Percentiles rank a stretch among this genome's conserved stretches.
Evolutionary conservation across 2,329 filamentous ascomycete species (phyloP).

Genomic region (Tolypocladium guangdongense): DNA sequence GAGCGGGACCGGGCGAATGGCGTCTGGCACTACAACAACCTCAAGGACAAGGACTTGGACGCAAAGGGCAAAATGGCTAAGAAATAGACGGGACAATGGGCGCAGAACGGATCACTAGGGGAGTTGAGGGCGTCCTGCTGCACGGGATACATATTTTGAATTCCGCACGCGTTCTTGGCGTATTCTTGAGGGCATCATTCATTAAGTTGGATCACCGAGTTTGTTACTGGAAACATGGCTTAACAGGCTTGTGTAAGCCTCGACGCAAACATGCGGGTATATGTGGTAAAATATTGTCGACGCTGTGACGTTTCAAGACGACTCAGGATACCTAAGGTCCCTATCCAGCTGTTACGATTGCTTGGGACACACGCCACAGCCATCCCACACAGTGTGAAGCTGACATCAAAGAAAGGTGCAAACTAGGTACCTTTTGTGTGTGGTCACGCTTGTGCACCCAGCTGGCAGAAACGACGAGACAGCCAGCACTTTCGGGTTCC

Average conservation of each 20-base stretch:
- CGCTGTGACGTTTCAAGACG: background rate
- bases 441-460: background rate
- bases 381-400: background rate
- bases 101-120: background rate
- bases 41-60: slow-evolving; percentile 22
- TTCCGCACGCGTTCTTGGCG: background rate
- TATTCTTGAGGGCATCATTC: background rate
- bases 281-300: background rate
- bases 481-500: background rate
- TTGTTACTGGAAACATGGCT: background rate
- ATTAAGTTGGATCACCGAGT: background rate
- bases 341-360: background rate
- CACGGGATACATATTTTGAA: background rate
- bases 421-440: background rate
- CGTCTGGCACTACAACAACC: slow-evolving; percentile 41
- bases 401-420: background rate
- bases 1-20: slow-evolving; percentile 42
- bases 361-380: background rate
- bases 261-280: background rate
- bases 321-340: too few species aligned
- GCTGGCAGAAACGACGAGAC: too few species aligned
- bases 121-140: background rate
- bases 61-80: slow-evolving; percentile 5
- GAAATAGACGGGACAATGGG: background rate
- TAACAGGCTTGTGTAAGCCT: background rate